Percentiles rank a stretch among this genome's conserved stretches.
phyloP scores from a whole-genome alignment of 2,329 filamentous ascomycete species.

The Ophiocordyceps australis region DNA sequence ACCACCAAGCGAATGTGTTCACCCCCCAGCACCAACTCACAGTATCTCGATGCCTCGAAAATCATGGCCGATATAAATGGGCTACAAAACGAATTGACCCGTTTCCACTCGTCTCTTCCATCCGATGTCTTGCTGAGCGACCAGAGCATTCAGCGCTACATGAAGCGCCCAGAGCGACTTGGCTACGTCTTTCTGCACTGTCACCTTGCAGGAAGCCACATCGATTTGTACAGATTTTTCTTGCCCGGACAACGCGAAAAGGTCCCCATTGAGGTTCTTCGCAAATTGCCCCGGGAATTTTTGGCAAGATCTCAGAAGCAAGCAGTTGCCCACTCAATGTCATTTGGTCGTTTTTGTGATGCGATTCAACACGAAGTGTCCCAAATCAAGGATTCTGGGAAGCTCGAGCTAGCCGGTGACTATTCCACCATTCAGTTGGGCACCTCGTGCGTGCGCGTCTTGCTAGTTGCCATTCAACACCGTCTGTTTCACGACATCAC shows the following conservation, averaged over 20 bases:
- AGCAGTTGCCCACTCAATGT: conserved; percentile 18
- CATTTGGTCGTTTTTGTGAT: conserved; percentile 16
- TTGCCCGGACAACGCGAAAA: conserved; percentile 16
- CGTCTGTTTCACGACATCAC: conserved; percentile 14
- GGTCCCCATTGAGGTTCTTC: conserved; percentile 12
- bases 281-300: conserved; percentile 16
- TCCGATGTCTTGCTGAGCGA: conserved; percentile 14
- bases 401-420: conserved; percentile 11
- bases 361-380: conserved; percentile 12
- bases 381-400: conserved; percentile 7
- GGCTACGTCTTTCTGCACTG: conserved; percentile 19
- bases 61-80: conserved; percentile 17
- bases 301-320: conserved; percentile 17
- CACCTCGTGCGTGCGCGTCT: conserved; percentile 12
- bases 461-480: conserved; percentile 17
- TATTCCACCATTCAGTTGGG: conserved; percentile 13
- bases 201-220: conserved; percentile 15
- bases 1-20: conserved; percentile 9
- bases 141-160: conserved; percentile 12
- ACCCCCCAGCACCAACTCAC: conserved; percentile 4
- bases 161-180: conserved; percentile 11
- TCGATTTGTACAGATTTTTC: conserved; percentile 20
- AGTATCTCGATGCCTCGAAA: conserved; percentile 14
- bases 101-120: conserved; percentile 16
- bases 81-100: conserved; percentile 18